Evolutionary conservation across 345 rosid species (phyloP).

Genomic region (Bruguiera sexangula): DNA sequence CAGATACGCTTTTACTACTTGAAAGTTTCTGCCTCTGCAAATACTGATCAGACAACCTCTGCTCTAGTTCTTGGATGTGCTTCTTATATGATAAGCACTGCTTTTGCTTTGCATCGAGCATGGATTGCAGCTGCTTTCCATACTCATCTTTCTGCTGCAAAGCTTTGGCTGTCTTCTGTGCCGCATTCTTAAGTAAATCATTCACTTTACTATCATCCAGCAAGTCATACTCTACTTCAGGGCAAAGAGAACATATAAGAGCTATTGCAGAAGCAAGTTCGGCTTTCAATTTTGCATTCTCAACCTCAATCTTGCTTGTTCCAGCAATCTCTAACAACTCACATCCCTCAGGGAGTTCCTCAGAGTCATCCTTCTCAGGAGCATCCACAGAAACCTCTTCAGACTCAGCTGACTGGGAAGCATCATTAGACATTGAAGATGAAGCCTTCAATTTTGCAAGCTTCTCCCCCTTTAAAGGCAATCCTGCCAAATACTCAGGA

Average conservation of each 20-base stretch:
- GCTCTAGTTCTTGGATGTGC: constrained; percentile 92
- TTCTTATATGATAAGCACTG: constrained; percentile 82
- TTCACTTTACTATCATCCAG: constrained; percentile 64
- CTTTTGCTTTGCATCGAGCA: constrained; percentile 73
- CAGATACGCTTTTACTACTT: constrained; percentile 44
- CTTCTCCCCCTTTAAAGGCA: constrained; percentile 52
- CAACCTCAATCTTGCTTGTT: constrained; percentile 93
- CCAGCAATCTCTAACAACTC: constrained; percentile 85
- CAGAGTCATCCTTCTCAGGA: constrained; percentile 43
- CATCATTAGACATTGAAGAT: constrained; percentile 55
- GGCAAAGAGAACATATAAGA: constrained; percentile 57
- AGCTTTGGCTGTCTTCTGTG: constrained; percentile 83
- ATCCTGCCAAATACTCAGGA: constrained; percentile 67
- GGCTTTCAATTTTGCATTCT: constrained; percentile 94
- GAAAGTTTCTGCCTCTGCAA: constrained; percentile 56
- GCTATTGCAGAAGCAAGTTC: constrained; percentile 96
- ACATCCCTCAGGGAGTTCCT: constrained; percentile 57
- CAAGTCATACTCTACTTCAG: constrained; percentile 60
- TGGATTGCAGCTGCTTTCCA: constrained; percentile 60
- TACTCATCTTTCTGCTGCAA: constrained; percentile 80
- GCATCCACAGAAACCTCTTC: constrained; percentile 47
- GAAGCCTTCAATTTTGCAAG: constrained; percentile 53
- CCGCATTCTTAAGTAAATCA: constrained; percentile 55
- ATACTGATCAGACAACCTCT: constrained; percentile 69
- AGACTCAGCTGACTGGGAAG: constrained; percentile 52